Evolutionary conservation across 441 rosid genomes (phyloP).

Genomic region (Pelargonium citronellum): DNA sequence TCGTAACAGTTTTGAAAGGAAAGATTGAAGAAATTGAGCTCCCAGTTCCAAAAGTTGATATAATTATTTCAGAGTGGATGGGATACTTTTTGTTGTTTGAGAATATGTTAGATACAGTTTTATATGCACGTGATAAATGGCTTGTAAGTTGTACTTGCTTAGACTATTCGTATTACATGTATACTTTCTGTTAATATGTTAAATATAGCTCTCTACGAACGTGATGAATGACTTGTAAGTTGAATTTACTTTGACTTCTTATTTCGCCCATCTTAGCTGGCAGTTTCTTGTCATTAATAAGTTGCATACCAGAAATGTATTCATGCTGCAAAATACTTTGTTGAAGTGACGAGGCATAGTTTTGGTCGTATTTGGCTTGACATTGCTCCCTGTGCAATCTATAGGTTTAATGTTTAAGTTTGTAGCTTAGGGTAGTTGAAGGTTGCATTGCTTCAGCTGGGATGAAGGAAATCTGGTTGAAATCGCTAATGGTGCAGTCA

Average conservation of each 20-base stretch:
- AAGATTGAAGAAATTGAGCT: slow-evolving; percentile 95
- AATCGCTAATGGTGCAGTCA: too few relatives aligned
- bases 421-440: too few relatives aligned
- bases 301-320: background rate
- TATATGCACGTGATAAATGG: slow-evolving; percentile 97
- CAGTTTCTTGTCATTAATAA: too few relatives aligned
- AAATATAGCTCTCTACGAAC: background rate
- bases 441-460: too few relatives aligned
- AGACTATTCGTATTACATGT: background rate
- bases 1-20: slow-evolving; percentile 90
- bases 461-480: too few relatives aligned
- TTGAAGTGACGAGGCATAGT: background rate
- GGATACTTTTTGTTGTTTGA: slow-evolving; percentile 93
- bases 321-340: background rate
- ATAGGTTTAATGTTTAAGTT: too few relatives aligned
- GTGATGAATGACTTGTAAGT: background rate
- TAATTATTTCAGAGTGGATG: slow-evolving; percentile 99
- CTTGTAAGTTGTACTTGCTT: slow-evolving; percentile 55
- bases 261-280: too few relatives aligned
- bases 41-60: slow-evolving; percentile 79
- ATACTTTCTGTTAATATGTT: background rate
- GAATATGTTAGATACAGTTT: slow-evolving; percentile 85
- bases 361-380: too few relatives aligned
- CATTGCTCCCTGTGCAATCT: too few relatives aligned
- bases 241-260: background rate